phyloP scores from a whole-genome alignment of 176 grass and related monocot species.

The Avena sativa region DNA sequence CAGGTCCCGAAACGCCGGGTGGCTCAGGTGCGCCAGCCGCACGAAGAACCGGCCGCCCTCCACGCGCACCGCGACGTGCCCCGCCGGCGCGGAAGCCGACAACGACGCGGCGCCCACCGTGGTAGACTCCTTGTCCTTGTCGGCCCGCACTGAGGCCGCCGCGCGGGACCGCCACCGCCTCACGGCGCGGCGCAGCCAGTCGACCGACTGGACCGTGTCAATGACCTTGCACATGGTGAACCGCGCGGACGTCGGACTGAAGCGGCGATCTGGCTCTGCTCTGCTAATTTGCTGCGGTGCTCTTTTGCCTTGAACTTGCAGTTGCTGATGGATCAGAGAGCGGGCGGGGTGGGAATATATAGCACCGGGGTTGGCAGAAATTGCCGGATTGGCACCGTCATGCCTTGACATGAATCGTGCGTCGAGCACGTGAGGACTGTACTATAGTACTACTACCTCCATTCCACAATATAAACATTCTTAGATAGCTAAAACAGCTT shows the following conservation, averaged over 20 bases:
- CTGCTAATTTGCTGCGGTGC: neutral
- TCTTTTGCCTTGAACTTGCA: neutral
- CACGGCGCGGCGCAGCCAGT: slow-evolving; percentile 36
- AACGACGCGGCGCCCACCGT: too few relatives aligned
- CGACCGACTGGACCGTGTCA: slow-evolving; percentile 39
- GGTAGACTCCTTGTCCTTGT: neutral
- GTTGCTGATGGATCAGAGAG: neutral
- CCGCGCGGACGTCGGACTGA: neutral
- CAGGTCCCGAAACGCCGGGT: slow-evolving; percentile 51
- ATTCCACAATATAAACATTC: too few relatives aligned
- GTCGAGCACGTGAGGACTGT: neutral
- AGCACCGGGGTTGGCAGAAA: slow-evolving; percentile 8
- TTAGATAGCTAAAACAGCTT: too few relatives aligned
- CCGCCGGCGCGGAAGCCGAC: slow-evolving; percentile 35
- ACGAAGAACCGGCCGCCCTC: neutral
- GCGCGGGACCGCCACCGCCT: slow-evolving; percentile 30
- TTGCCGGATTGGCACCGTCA: slow-evolving; percentile 9
- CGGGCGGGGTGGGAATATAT: slow-evolving; percentile 22
- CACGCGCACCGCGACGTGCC: slow-evolving; percentile 52
- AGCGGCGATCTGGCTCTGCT: neutral
- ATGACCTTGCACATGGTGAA: slow-evolving; percentile 49
- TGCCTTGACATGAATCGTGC: neutral
- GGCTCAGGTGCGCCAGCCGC: slow-evolving; percentile 20
- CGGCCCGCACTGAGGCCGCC: neutral
- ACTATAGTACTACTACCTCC: neutral